These are phyloP conservation scores for Yamadazyma tumulicola DNA, from an alignment of 805 yeast genomes.

Conservation along the genomic window DNA sequence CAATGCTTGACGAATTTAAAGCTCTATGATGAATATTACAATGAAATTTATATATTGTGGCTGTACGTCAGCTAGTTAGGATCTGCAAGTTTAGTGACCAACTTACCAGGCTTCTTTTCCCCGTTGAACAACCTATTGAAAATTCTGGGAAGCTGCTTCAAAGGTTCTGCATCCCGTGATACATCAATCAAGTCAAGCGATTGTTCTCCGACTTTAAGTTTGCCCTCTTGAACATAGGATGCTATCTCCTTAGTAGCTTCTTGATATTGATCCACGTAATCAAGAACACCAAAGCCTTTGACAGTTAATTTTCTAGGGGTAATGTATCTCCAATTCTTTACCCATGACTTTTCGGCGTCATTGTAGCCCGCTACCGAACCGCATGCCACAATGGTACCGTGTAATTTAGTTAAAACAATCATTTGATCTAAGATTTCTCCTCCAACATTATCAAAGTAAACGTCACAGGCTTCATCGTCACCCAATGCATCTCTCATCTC, in stretches of 20 bases:
- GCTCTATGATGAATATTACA: too few relatives aligned
- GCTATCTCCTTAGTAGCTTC: constrained; percentile 13
- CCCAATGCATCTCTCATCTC: constrained; percentile 20
- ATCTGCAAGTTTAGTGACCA: constrained; percentile 41
- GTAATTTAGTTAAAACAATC: constrained; percentile 13
- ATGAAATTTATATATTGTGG: too few relatives aligned
- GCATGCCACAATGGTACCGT: constrained; percentile 25
- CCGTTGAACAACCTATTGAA: constrained; percentile 48
- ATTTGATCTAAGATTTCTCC: constrained; percentile 19
- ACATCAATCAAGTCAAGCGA: constrained; percentile 22
- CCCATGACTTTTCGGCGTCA: constrained; percentile 16
- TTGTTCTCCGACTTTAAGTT: constrained; percentile 13
- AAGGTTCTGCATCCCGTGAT: constrained; percentile 26
- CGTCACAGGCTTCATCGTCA: constrained; percentile 38
- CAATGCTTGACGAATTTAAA: too few relatives aligned
- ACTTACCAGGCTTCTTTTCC: constrained; percentile 46
- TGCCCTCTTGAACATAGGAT: constrained; percentile 15
- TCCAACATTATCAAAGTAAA: constrained; percentile 23
- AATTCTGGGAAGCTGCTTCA: constrained; percentile 41
- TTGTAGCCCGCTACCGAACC: constrained; percentile 35
- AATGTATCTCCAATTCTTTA: constrained; percentile 21
- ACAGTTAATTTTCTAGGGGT: constrained; percentile 16
- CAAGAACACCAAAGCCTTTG: constrained; percentile 20
- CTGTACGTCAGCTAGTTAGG: constrained; percentile 7
- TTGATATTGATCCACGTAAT: constrained; percentile 11